Base-by-base conservation (phyloP, 169 alveolate genomes). In the Plasmodium vinckei region DNA sequence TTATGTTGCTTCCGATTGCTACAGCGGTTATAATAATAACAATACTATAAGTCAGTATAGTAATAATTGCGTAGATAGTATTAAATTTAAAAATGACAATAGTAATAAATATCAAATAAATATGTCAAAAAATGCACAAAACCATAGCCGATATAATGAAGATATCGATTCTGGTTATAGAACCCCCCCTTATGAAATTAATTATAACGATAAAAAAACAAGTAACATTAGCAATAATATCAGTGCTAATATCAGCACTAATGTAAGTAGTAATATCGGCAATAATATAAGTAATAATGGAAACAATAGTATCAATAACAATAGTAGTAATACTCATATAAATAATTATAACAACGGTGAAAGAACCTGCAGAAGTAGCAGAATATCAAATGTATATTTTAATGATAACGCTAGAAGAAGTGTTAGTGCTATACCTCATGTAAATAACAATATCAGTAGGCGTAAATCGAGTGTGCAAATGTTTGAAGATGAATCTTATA, bases 321-420 rank as follows among this genome's bases (percentile, higher is more conserved):
- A 33, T 9, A 23, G 42, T 19, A 44, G 77, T 33, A 1, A 4
- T 9, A 27, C 2, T 6, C 21, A 42, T 7, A 21, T 53, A 1
- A 44, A 53, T 21, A n/a, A 19, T 27, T 17, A 72, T 63, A 27
- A 63, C 0, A 27, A 46, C 17, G 75, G 46, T 10, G 53, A 47
- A 15, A 54, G 39, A 21, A 69, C 73, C 15, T 82, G 90, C 64
- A 82, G 56, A 25, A 82, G 90, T 44, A 82, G 68, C 57, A 39
- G 90, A 71, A 61, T 82, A 44, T 82, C 90, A 2, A 82, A 82
- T 53, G 19, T 82, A 3, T 82, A 82, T 46, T 82, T 82, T 60
- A 82, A 82, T 42, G 90, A 82, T 33, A 82, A 54, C 46, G 82
- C 90, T 25, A 65, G 90, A 33, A n/a, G 90, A 61, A 82, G 90